Base-by-base conservation (phyloP, 331 rosid species). In the Pyrus hybrid region DNA sequence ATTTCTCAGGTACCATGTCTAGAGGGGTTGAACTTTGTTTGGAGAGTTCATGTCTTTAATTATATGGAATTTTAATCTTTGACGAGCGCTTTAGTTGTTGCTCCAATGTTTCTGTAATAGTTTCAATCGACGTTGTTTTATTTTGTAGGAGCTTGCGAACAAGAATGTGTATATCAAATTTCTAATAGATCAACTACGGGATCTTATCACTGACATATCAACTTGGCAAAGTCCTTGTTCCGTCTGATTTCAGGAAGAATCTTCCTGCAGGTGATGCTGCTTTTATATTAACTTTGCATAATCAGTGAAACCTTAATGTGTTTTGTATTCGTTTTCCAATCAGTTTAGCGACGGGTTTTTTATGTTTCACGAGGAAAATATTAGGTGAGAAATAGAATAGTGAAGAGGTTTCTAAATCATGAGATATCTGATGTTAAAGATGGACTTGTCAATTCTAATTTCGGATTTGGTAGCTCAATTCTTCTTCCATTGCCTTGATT, bases 151-250 rank as follows among this genome's bases (percentile, higher is more conserved):
- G 87, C 92, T 95, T 81, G 86, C 83, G 32, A 78, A 77, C 80
- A 92, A 92, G 89, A 92, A 95, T 82, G 53, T 81, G 72, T 85
- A 87, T 72, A 70, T 95, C 80, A 95, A 90, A 88, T 67, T 62
- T 82, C 96, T 92, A 67, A 89, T 95, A 68, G 96, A 90, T 90
- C 97, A 92, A 80, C 74, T 90, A 67, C 85, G 97, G 68, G 89
- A 89, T 75, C 93, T 94, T 67, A 76, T 94, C 56, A 69, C 89
- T 20, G 99, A 92, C 86, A 87, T 94, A 81, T 90, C 97, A 68
- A 90, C 92, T 54, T 94, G 99, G 99, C 97, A 92, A 80, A 94
- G 99, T 80, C 97, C 97, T 64, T 86, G 85, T 71, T 84, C 92
- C 4, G 74, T 88, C 68, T 89, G 85, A 93, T 65, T 61, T 61